These are phyloP conservation scores for Aspergillus persii DNA, from an alignment of 2,329 filamentous ascomycete species.

Conservation along the genomic window DNA sequence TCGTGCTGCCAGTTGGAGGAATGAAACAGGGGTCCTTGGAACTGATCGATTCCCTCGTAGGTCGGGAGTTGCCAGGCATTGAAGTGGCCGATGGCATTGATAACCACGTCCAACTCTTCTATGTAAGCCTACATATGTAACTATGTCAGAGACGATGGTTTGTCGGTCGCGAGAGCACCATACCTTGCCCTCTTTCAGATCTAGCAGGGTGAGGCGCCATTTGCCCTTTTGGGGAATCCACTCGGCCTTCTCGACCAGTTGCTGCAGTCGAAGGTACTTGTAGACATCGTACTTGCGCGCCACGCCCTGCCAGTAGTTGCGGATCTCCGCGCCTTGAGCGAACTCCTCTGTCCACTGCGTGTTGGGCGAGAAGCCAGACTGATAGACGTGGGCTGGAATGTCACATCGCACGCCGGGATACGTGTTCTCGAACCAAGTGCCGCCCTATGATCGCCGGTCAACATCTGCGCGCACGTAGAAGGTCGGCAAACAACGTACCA, in stretches of 20 bases:
- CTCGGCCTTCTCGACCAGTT: conserved; percentile 53
- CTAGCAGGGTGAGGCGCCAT: conserved; percentile 54
- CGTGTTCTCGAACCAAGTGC: conserved; percentile 48
- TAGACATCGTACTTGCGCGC: conserved; percentile 66
- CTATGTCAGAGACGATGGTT: conserved; percentile 28
- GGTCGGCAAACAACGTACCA: conserved; percentile 50
- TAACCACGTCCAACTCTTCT: conserved; percentile 58
- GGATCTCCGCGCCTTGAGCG: conserved; percentile 65
- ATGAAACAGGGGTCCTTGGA: conserved; percentile 57
- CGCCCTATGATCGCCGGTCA: conserved; percentile 34
- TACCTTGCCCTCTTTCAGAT: conserved; percentile 30
- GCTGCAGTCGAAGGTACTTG: conserved; percentile 54
- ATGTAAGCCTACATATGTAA: conserved; percentile 30
- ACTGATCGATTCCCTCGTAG: conserved; percentile 57
- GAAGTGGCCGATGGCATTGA: conserved; percentile 65
- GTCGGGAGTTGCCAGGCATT: conserved; percentile 64
- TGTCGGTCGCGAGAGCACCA: conserved; percentile 9
- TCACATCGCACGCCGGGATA: conserved; percentile 69
- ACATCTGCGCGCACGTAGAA: not conserved
- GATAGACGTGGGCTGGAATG: conserved; percentile 68
- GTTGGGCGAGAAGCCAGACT: conserved; percentile 66
- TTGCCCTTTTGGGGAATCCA: conserved; percentile 55
- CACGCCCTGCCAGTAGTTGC: conserved; percentile 63
- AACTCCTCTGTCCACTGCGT: conserved; percentile 68
- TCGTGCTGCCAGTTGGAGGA: conserved; percentile 59